Percentiles rank a stretch among this genome's conserved stretches.
Evolutionary conservation across 2,329 filamentous ascomycete genomes (phyloP).

Genomic region (Mariannaea sp.): DNA sequence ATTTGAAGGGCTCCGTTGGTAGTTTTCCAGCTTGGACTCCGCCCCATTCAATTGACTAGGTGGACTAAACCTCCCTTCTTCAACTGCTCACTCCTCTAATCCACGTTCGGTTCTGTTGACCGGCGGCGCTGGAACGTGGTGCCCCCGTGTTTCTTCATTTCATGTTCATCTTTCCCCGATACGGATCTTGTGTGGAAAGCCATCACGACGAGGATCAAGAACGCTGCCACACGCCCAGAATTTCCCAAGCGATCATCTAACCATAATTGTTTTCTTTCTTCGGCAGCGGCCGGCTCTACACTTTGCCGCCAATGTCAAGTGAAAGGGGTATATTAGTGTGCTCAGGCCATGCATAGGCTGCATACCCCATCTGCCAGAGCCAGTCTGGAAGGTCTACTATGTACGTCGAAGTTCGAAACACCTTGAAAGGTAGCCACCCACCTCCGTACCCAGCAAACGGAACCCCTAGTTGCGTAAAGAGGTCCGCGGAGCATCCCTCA

Average conservation of each 20-base stretch:
- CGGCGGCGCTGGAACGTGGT: background rate
- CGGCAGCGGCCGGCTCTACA: slow-evolving; percentile 16
- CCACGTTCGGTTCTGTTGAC: no score
- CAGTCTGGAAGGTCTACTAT: background rate
- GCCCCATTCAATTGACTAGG: slow-evolving; percentile 8
- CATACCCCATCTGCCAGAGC: background rate
- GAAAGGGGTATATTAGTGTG: slow-evolving; percentile 1
- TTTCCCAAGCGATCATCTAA: slow-evolving; percentile 5
- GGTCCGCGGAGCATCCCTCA: slow-evolving; percentile 10
- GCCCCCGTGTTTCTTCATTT: slow-evolving; percentile 1
- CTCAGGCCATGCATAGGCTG: slow-evolving; percentile 4
- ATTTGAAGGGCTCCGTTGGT: background rate
- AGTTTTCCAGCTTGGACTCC: slow-evolving; percentile 3
- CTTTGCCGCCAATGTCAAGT: slow-evolving; percentile 9
- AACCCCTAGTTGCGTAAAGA: slow-evolving; percentile 2
- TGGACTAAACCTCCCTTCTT: background rate
- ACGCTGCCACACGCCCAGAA: slow-evolving; percentile 2
- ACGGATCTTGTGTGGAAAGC: background rate
- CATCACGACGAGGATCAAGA: slow-evolving; percentile 18
- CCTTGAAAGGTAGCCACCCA: no score
- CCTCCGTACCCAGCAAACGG: slow-evolving; percentile 2
- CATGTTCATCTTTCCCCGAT: background rate
- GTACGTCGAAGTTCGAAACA: background rate
- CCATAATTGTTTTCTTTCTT: background rate
- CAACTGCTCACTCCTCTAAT: background rate